A percentile compares a stretch with the other conserved stretches of the same genome.
phyloP scores from a whole-genome alignment of 345 rosid species.

The Boechera retrofracta region DNA sequence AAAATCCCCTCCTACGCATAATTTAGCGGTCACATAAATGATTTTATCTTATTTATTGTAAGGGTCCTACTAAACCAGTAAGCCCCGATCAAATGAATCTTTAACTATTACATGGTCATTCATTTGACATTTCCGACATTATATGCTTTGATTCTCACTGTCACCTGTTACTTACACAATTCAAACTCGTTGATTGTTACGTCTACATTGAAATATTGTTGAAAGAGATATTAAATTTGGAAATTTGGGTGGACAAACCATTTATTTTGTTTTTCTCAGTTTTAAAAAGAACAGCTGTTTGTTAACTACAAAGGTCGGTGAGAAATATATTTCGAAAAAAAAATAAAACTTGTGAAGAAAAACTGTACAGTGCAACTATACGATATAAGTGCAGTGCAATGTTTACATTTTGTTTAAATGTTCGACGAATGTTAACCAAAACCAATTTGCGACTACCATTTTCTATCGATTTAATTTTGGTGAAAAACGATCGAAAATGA shows the following conservation, averaged over 20 bases:
- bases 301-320: neutral
- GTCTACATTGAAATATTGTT: conserved; percentile 18
- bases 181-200: conserved; percentile 17
- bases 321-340: neutral
- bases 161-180: neutral
- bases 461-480: no score
- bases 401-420: neutral
- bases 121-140: neutral
- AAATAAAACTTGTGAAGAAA: neutral
- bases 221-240: neutral
- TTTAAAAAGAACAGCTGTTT: neutral
- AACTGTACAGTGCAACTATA: neutral
- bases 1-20: neutral
- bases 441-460: no score
- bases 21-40: conserved; percentile 24
- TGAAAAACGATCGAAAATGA: no score
- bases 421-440: no score
- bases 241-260: neutral
- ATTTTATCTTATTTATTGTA: conserved; percentile 15
- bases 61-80: neutral
- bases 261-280: neutral
- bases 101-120: conserved; percentile 3
- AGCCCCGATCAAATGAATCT: neutral
- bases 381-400: neutral
- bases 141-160: conserved; percentile 4